Evolutionary conservation across 208 protist species (phyloP).

Genomic region (Trypanosoma platydactyli): DNA sequence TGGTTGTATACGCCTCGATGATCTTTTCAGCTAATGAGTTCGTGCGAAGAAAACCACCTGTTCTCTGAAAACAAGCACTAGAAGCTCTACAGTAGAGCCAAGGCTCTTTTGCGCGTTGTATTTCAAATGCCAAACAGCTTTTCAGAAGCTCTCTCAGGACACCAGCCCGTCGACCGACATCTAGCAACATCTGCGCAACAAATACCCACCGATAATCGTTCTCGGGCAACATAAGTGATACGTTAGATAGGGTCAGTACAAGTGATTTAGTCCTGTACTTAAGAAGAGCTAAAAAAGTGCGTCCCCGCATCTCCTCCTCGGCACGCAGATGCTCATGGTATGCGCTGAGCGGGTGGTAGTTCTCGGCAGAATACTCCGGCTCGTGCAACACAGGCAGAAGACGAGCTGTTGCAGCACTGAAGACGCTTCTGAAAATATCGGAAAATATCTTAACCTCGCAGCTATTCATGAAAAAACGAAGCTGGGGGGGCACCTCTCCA

Average conservation of each 20-base stretch:
- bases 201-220: constrained; percentile 8
- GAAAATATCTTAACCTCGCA: background rate
- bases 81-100: background rate
- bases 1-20: constrained; percentile 1
- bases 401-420: background rate
- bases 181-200: constrained; percentile 4
- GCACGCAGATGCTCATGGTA: constrained; percentile 11
- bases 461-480: constrained; percentile 3
- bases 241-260: constrained; percentile 11
- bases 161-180: background rate
- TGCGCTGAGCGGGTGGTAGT: background rate
- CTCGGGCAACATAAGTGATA: constrained; percentile 6
- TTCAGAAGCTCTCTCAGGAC: constrained; percentile 3
- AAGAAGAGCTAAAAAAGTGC: background rate
- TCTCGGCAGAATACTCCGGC: background rate
- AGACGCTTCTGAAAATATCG: constrained; percentile 4
- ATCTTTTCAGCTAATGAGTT: constrained; percentile 6
- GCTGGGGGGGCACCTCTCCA: background rate
- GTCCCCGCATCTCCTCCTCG: constrained; percentile 11
- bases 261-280: constrained; percentile 9
- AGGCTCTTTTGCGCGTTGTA: constrained; percentile 6
- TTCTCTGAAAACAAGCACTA: background rate
- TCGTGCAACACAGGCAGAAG: constrained; percentile 1
- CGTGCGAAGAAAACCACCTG: constrained; percentile 22
- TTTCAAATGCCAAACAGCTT: constrained; percentile 9